Conservation (phyloP, 2,329 filamentous ascomycete genomes). For the Penicillium rolfsii region DNA sequence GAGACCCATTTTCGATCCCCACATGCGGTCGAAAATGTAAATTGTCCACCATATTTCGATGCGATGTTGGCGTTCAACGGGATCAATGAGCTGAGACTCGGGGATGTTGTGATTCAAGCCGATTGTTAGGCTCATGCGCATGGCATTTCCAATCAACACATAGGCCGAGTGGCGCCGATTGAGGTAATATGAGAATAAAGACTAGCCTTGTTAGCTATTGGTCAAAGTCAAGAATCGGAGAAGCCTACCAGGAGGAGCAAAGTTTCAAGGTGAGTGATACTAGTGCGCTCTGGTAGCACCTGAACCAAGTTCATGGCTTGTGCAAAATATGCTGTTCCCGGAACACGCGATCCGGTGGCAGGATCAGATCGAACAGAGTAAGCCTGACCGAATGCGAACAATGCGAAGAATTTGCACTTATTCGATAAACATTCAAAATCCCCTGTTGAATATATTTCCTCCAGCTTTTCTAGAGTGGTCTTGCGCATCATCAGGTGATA, state of each 20-base stretch:
- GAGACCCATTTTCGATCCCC: slow-evolving; percentile 54
- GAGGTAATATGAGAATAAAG: slow-evolving; percentile 42
- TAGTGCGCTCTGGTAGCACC: slow-evolving; percentile 50
- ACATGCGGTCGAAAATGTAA: slow-evolving; percentile 50
- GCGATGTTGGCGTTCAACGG: slow-evolving; percentile 45
- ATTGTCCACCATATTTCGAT: slow-evolving; percentile 46
- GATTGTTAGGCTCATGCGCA: slow-evolving; percentile 48
- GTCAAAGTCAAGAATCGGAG: neutral
- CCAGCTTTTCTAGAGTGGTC: slow-evolving; percentile 43
- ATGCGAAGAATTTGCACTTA: slow-evolving; percentile 50
- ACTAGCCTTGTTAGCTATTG: slow-evolving; percentile 25
- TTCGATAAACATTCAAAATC: slow-evolving; percentile 40
- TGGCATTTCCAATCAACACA: slow-evolving; percentile 42
- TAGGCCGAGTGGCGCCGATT: slow-evolving; percentile 43
- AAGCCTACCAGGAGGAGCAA: slow-evolving; percentile 43
- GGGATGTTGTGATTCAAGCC: slow-evolving; percentile 50
- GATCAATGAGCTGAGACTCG: slow-evolving; percentile 41
- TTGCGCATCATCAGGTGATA: slow-evolving; percentile 45
- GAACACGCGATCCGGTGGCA: slow-evolving; percentile 41
- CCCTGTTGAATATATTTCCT: slow-evolving; percentile 43
- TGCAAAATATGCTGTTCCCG: slow-evolving; percentile 51
- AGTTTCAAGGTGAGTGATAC: slow-evolving; percentile 50
- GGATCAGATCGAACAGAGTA: slow-evolving; percentile 47
- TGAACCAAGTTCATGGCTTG: slow-evolving; percentile 46
- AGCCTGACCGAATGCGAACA: slow-evolving; percentile 52